Evolutionary conservation across 139 green algal species (phyloP), one percentile per base, ranked within the genome.

Genomic region (Volvox africanus): DNA sequence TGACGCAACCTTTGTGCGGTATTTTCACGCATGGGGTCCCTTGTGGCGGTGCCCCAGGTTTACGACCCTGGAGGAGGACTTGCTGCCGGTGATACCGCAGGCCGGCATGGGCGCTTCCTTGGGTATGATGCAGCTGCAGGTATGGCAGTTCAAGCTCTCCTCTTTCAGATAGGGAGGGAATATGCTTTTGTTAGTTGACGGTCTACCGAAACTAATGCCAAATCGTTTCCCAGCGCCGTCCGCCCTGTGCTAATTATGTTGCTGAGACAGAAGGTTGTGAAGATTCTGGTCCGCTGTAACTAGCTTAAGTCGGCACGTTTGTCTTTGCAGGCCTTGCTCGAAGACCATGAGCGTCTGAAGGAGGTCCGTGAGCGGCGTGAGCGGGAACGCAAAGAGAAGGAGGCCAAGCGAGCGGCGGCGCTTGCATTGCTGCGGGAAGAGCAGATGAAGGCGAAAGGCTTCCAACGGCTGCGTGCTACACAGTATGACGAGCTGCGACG

Each of bases 21-120:
- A 30, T 73, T 12, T 73, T 12, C 12, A 24, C 65, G 65, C 21
- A 16, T 24, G 21, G 2, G 2, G 21, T 24, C 24, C 21, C 24
- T 24, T 24, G 11, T 24, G 65, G 2, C 21, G 21, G 24, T 12
- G 65, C 11, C 65, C 65, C 1, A 90, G 86, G 76, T 95, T 92
- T 83, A 93, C 92, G 28, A 93, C 91, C 55, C 68, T 97, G 85
- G 95, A 97, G 88, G 95, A 97, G 80, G 95, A 96, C 89, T 86
- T 97, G 84, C 92, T 97, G 83, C 95, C 95, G 5, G 68, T 89
- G 22, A 87, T 95, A 61, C 95, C 95, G 33, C 92, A 87, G 12
- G 88, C 67, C 18, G 87, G 68, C 9, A 73, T 77, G 68, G 86
- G 33, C n/a, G 65, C 35, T 19, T 89, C 89, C 77, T 82, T 95